Conservation (phyloP, 2,329 filamentous ascomycete species). For the Harringtonia lauricola region DNA sequence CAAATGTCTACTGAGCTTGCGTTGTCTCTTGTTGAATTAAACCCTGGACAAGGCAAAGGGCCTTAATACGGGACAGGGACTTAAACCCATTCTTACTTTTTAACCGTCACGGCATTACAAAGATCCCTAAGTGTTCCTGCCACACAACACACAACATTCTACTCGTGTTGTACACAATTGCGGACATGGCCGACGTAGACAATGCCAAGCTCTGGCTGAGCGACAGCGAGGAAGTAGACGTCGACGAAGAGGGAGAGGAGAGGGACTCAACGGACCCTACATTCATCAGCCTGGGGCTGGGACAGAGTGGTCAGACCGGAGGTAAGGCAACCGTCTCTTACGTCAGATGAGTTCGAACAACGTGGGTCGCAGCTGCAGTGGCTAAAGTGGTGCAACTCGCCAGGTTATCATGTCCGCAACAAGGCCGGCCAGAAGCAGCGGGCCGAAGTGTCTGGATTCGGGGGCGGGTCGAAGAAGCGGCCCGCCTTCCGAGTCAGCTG, state of each 20-base stretch:
- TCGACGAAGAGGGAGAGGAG: background rate
- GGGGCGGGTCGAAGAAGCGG: background rate
- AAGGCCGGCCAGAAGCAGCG: slow-evolving; percentile 1
- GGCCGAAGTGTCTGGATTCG: background rate
- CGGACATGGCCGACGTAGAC: background rate
- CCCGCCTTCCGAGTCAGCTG: slow-evolving; percentile 2
- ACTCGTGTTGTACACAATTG: background rate
- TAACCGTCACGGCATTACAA: background rate
- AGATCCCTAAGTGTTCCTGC: background rate
- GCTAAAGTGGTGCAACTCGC: background rate
- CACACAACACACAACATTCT: background rate
- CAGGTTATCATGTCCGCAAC: background rate
- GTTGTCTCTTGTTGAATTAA: too few species aligned
- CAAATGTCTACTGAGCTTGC: too few species aligned
- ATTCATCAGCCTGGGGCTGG: background rate
- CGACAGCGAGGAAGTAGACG: background rate
- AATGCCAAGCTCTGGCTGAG: background rate
- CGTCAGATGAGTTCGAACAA: background rate
- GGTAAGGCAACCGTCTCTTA: background rate
- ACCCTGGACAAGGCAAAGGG: too few species aligned
- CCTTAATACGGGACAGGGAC: background rate
- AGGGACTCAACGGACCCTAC: background rate
- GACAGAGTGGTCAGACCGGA: background rate
- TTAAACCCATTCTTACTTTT: background rate
- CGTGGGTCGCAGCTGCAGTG: background rate